Base-by-base conservation (phyloP, 305 asterid genomes). In the Rubia peregrina region DNA sequence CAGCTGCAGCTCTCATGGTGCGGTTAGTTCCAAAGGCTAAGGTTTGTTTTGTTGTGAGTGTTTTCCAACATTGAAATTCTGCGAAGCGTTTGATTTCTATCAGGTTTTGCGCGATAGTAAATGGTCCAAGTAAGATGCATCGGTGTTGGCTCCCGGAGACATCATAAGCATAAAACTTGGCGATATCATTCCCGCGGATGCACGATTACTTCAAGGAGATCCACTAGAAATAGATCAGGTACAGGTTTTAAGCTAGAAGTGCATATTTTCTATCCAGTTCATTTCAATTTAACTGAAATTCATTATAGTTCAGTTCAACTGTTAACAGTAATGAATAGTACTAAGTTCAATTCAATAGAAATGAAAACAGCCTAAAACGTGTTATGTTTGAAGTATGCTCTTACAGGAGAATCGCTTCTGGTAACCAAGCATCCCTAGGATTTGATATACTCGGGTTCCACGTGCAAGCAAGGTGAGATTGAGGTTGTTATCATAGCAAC, bases 131-230 rank as follows among this genome's bases (percentile, higher is more conserved):
- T 88, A 84, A 74, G 88, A 88, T 75, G 91, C 95, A 42, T 74
- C 90, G 0, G 79, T 86, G 67, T 61, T 86, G 77, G 90, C 86
- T 75, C 95, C 91, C 7, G 91, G 91, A 24, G 90, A 85, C 75
- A 82, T 85, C 56, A 72, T 85, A 69, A 85, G 88, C 73, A 82
- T 83, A 68, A 86, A 84, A 73, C 90, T 88, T 6, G 91, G 95
- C 48, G 95, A 88, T 51, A 86, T 88, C 61, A 83, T 88, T 75
- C 91, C 95, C 38, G 91, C 95, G 65, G 95, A 88, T 82, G 91
- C 91, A 4, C 83, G 90, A 41, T 84, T 86, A 55, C 78, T 88
- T 61, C 80, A 88, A 75, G 95, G 91, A 14, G 95, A 88, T 77
- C 91, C 95, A 71, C 77, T 86, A 68, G 86, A 88, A 73, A 86